These are phyloP conservation scores for Blastobotrys aristatus DNA, from an alignment of 1,139 yeast genomes.

Conservation along the genomic window DNA sequence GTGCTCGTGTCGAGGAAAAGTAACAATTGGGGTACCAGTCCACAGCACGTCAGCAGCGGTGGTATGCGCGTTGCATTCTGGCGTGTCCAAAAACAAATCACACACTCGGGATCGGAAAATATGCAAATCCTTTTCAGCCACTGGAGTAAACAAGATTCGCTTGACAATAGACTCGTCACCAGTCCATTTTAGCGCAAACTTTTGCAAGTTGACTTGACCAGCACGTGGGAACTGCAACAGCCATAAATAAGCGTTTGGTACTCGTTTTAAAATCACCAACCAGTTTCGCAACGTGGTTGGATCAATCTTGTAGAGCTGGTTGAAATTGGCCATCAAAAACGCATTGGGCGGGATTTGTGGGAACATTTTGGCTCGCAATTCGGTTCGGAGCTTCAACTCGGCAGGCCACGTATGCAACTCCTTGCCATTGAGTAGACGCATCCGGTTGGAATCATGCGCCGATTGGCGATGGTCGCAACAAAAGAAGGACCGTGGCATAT, in stretches of 20 bases:
- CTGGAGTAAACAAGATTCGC: constrained; percentile 34
- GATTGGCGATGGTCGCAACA: constrained; percentile 36
- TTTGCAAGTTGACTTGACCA: constrained; percentile 28
- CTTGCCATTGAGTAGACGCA: constrained; percentile 11
- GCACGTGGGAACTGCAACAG: constrained; percentile 33
- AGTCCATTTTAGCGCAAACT: constrained; percentile 31
- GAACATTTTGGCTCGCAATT: constrained; percentile 28
- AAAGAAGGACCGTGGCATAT: constrained; percentile 33
- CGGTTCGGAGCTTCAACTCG: constrained; percentile 24
- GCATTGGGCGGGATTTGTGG: constrained; percentile 29
- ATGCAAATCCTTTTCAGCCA: constrained; percentile 33
- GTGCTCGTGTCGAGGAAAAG: constrained; percentile 31
- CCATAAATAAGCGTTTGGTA: constrained; percentile 34
- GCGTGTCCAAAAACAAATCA: constrained; percentile 35
- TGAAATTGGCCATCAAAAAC: constrained; percentile 33
- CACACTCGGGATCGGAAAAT: constrained; percentile 32
- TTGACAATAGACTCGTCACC: constrained; percentile 20
- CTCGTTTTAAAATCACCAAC: constrained; percentile 29
- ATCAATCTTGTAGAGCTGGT: constrained; percentile 36
- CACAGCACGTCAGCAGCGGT: constrained; percentile 37
- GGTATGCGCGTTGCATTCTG: constrained; percentile 38
- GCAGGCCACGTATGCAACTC: constrained; percentile 25
- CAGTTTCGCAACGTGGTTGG: constrained; percentile 32
- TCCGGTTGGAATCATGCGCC: constrained; percentile 26
- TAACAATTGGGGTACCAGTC: constrained; percentile 35